Percentiles rank a stretch among this genome's conserved stretches.
phyloP scores from a whole-genome alignment of 805 yeast genomes.

The Suhomyces vadensis region DNA sequence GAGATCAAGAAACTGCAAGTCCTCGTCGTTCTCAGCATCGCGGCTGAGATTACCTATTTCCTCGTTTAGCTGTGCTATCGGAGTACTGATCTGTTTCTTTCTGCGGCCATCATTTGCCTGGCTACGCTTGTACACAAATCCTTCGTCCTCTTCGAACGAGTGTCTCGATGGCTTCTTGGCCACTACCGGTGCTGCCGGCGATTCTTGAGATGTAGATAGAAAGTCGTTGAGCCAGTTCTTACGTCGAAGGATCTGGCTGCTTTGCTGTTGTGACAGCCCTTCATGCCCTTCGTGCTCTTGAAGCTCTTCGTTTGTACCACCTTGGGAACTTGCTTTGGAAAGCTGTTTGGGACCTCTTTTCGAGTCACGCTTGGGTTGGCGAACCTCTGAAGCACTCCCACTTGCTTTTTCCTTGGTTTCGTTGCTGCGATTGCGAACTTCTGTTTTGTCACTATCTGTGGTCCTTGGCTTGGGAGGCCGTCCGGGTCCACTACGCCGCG shows the following conservation, averaged over 20 bases:
- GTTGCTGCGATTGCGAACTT: not conserved
- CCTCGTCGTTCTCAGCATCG: slow-evolving; percentile 16
- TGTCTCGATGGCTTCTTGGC: not conserved
- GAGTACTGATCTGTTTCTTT: slow-evolving; percentile 23
- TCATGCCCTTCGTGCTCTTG: not conserved
- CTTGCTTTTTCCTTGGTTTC: not conserved
- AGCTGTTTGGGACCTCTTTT: not conserved
- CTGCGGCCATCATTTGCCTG: slow-evolving; percentile 10
- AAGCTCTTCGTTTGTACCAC: not conserved
- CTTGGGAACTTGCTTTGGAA: not conserved
- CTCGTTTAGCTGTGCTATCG: slow-evolving; percentile 23
- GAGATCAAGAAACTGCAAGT: slow-evolving; percentile 7
- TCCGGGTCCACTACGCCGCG: not conserved
- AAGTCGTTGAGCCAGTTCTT: slow-evolving; percentile 22
- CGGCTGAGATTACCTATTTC: slow-evolving; percentile 18
- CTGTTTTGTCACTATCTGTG: not conserved
- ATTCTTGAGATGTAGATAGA: slow-evolving; percentile 7
- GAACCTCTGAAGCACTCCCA: too few species aligned
- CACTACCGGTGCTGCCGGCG: not conserved
- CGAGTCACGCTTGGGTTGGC: too few species aligned
- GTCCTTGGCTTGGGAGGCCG: not conserved
- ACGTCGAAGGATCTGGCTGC: slow-evolving; percentile 17
- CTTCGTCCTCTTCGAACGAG: slow-evolving; percentile 33
- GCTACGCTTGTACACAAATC: slow-evolving; percentile 33
- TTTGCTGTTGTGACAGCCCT: slow-evolving; percentile 1